These are phyloP conservation scores for Blastobotrys arbuscula DNA, from an alignment of 1,139 yeast species.

Conservation along the genomic window DNA sequence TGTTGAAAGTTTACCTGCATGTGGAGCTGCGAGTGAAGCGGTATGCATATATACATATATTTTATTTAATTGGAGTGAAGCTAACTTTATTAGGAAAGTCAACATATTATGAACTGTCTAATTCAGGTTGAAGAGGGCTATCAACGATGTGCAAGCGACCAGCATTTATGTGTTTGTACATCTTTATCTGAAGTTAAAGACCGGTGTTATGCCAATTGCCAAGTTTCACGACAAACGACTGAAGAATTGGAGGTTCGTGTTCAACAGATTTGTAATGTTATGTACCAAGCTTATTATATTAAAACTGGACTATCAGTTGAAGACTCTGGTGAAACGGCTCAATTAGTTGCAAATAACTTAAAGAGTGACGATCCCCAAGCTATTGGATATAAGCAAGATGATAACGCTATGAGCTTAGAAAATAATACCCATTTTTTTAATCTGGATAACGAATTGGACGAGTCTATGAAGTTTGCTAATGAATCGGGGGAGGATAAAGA, in stretches of 20 bases:
- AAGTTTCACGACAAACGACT: not conserved
- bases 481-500: not conserved
- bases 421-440: not conserved
- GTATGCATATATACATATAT: not conserved
- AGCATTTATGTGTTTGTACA: conserved; percentile 12
- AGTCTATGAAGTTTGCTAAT: not conserved
- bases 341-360: not conserved
- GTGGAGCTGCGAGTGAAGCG: conserved; percentile 1
- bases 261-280: not conserved
- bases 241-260: not conserved
- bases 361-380: no score
- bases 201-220: conserved; percentile 10
- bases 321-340: not conserved
- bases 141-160: conserved; percentile 11
- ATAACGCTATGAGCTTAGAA: no score
- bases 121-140: conserved; percentile 12
- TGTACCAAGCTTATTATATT: not conserved
- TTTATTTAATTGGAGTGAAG: not conserved
- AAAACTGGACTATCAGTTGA: not conserved
- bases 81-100: not conserved
- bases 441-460: not conserved
- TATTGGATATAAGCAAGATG: no score
- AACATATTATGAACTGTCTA: conserved; percentile 2
- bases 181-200: conserved; percentile 7
- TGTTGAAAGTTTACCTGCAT: conserved; percentile 11